phyloP scores from a whole-genome alignment of 805 yeast genomes.

The Candida yuanshanica region DNA sequence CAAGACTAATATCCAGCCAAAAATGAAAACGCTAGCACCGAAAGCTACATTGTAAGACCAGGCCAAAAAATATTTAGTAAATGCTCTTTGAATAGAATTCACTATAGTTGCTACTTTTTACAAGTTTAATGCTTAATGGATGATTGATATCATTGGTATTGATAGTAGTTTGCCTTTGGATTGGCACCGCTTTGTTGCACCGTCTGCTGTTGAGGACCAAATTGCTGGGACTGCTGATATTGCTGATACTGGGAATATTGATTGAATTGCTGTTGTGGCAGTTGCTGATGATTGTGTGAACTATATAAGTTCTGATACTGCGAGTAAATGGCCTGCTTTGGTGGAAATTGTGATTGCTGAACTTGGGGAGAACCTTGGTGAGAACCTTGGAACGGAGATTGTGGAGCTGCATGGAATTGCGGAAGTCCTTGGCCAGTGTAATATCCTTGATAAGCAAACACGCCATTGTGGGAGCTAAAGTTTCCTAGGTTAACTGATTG shows the following conservation, averaged over 20 bases:
- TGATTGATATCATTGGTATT: not conserved
- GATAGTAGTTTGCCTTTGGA: not conserved
- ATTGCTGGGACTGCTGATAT: not conserved
- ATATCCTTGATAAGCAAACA: not conserved
- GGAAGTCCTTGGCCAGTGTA: no score
- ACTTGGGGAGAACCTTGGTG: no score
- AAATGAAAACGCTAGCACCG: not conserved
- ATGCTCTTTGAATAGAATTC: no score
- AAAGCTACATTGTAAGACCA: not conserved
- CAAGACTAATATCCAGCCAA: not conserved
- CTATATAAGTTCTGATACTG: not conserved
- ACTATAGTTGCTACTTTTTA: not conserved
- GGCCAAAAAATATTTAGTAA: no score
- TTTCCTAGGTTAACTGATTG: not conserved
- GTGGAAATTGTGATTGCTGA: not conserved
- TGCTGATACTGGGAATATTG: not conserved
- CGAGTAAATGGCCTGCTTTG: not conserved
- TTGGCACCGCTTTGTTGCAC: not conserved
- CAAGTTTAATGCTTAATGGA: not conserved
- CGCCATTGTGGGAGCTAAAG: not conserved
- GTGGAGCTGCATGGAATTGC: no score
- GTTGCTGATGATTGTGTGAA: no score
- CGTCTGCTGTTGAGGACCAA: not conserved
- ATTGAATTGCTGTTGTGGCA: not conserved
- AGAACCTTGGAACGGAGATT: no score